phyloP scores from a whole-genome alignment of 1,284 basidiomycete species.

The Trichosporon sp. region DNA sequence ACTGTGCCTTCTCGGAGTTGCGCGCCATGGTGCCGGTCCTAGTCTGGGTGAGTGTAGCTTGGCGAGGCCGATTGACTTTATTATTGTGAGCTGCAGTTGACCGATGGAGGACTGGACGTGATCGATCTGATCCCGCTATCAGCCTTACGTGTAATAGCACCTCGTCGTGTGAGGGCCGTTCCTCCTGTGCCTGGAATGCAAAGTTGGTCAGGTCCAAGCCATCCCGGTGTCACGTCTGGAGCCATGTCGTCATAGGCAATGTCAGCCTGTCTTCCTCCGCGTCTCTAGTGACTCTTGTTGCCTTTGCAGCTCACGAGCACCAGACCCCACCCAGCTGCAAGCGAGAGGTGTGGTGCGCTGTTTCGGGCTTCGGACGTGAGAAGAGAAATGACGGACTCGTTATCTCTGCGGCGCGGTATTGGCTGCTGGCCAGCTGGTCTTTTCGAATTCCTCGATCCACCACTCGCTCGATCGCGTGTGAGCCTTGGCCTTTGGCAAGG shows the following conservation, averaged over 20 bases:
- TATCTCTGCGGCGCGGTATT: too few species aligned
- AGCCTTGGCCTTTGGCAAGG: neutral
- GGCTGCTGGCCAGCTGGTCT: too few species aligned
- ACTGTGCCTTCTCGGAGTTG: constrained; percentile 96
- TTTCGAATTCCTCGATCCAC: too few species aligned
- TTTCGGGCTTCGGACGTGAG: neutral
- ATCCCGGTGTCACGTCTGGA: neutral
- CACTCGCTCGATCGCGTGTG: neutral
- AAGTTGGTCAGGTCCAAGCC: neutral
- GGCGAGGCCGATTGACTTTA: neutral
- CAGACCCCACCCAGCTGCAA: too few species aligned
- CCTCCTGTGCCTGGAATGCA: neutral
- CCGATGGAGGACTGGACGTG: neutral
- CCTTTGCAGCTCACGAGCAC: neutral
- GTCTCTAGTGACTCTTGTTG: neutral
- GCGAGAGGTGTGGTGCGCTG: neutral
- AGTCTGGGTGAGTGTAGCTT: constrained; percentile 1
- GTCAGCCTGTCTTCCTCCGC: neutral
- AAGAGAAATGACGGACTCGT: neutral
- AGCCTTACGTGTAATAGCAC: neutral
- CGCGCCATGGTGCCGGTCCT: constrained; percentile 59
- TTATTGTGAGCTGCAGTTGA: neutral
- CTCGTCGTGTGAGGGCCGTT: neutral
- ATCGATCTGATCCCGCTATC: neutral
- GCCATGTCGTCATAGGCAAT: neutral